Evolutionary conservation across 345 rosid species (phyloP), one percentile per base, ranked within the genome.

Genomic region (Firmiana major): DNA sequence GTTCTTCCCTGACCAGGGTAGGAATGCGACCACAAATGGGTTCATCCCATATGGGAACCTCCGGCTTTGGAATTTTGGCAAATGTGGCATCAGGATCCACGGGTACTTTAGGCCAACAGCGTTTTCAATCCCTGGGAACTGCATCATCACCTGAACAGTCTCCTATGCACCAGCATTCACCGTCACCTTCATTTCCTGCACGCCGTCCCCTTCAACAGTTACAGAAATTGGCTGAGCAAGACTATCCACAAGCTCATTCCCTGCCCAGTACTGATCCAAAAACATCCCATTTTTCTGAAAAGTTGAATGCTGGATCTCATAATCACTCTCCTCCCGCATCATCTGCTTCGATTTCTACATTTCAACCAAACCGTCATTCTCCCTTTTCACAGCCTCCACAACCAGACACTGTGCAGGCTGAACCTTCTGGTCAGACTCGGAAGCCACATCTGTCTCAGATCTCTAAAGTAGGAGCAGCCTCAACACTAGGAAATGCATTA

Each of bases 101-200:
- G 43, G 90, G 86, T 82, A 79, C 79, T 74, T 48, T 77, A 28
- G 90, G 84, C 63, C 86, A 86, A 59, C 94, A 78, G 75, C 86
- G 77, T 73, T 75, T 85, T 59, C 87, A 77, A 59, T 76, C 90
- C 57, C 19, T 77, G 19, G 83, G 86, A 62, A 75, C 82, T 73
- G 73, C 82, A 74, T 80, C 89, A 63, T 85, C 87, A 22, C 76
- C 89, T 22, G 84, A 76, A 63, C 89, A 86, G 83, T 86, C 97
- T 71, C 80, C 90, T 51, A 62, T 79, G 71, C 83, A 9, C 79
- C 89, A 79, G 70, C 81, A 19, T 48, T 82, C 88, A 74, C 80
- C 85, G 48, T 86, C 92, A 36, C 78, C 87, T 46, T 83, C 83
- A 12, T 55, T 84, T 65, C 78, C 84, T 42, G 71, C 62, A 15